Conservation (phyloP, 768 basidiomycete genomes). For the Mycena chlorophos region DNA sequence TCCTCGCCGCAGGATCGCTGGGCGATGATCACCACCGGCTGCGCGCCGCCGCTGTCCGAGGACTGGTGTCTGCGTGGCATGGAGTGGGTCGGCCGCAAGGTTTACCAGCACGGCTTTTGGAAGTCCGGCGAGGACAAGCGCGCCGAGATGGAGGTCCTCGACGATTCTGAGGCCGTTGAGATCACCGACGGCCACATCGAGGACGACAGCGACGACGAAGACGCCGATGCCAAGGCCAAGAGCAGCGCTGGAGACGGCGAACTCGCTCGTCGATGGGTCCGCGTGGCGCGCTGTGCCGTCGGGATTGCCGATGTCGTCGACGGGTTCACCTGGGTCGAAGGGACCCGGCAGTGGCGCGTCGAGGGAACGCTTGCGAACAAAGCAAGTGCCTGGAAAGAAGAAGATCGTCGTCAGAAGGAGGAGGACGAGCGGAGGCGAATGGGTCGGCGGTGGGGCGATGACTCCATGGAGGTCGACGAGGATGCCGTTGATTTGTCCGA, state of each 20-base stretch:
- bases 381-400: conserved; percentile 65
- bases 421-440: conserved; percentile 67
- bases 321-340: conserved; percentile 70
- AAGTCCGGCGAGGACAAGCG: conserved; percentile 66
- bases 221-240: conserved; percentile 25
- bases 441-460: conserved; percentile 63
- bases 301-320: conserved; percentile 68
- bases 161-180: conserved; percentile 56
- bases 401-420: conserved; percentile 64
- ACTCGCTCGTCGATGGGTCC: conserved; percentile 64
- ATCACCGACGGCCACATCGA: conserved; percentile 80
- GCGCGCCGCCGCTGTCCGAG: conserved; percentile 76
- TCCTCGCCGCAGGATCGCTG: conserved; percentile 50
- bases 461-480: conserved; percentile 73
- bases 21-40: conserved; percentile 68
- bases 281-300: conserved; percentile 69
- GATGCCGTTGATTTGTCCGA: conserved; percentile 48
- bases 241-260: conserved; percentile 33
- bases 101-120: conserved; percentile 96
- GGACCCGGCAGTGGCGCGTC: conserved; percentile 61
- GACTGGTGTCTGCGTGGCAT: conserved; percentile 96
- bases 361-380: conserved; percentile 68
- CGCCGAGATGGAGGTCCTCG: conserved; percentile 79
- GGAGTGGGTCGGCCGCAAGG: conserved; percentile 90
- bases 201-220: conserved; percentile 65